Percentiles rank a stretch among this genome's conserved stretches.
Evolutionary conservation across 1,284 basidiomycete species (phyloP).

Genomic region (Moniliophthora roreri): DNA sequence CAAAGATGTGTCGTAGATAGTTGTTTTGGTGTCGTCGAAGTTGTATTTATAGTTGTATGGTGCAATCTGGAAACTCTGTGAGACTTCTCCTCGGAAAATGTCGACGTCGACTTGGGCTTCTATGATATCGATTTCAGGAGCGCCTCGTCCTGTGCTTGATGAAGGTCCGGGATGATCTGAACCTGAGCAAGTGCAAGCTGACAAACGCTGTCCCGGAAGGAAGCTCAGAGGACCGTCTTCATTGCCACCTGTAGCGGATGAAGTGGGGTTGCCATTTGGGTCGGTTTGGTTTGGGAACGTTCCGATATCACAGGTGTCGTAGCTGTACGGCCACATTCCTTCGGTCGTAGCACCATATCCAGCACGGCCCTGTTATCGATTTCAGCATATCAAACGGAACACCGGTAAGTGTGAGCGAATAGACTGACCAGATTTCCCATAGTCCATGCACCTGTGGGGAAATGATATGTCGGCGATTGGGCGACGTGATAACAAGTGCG

Average conservation of each 20-base stretch:
- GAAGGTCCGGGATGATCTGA: conserved; percentile 83
- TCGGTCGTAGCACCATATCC: conserved; percentile 66
- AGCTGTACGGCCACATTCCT: conserved; percentile 80
- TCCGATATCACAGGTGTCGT: conserved; percentile 80
- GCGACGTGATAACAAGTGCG: conserved; percentile 35
- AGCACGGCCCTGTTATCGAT: conserved; percentile 58
- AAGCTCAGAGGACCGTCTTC: conserved; percentile 54
- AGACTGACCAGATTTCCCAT: conserved; percentile 73
- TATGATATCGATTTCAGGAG: conserved; percentile 86
- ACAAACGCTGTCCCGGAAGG: conserved; percentile 78
- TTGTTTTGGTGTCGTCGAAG: conserved; percentile 57
- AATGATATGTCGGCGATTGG: neutral
- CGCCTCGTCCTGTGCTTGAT: conserved; percentile 73
- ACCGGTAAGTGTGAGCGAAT: too few relatives aligned
- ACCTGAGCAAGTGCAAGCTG: conserved; percentile 82
- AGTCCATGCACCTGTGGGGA: conserved; percentile 63
- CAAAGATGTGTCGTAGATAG: conserved; percentile 48
- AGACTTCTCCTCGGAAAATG: conserved; percentile 61
- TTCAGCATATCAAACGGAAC: conserved; percentile 2
- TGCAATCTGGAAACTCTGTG: conserved; percentile 81
- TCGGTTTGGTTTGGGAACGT: conserved; percentile 80
- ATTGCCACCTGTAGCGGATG: conserved; percentile 48
- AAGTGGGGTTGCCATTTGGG: conserved; percentile 49
- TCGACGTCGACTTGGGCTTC: conserved; percentile 61
- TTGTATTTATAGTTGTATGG: conserved; percentile 75